Evolutionary conservation across 2,329 filamentous ascomycete species (phyloP).

Genomic region (Neofusicoccum sp.): DNA sequence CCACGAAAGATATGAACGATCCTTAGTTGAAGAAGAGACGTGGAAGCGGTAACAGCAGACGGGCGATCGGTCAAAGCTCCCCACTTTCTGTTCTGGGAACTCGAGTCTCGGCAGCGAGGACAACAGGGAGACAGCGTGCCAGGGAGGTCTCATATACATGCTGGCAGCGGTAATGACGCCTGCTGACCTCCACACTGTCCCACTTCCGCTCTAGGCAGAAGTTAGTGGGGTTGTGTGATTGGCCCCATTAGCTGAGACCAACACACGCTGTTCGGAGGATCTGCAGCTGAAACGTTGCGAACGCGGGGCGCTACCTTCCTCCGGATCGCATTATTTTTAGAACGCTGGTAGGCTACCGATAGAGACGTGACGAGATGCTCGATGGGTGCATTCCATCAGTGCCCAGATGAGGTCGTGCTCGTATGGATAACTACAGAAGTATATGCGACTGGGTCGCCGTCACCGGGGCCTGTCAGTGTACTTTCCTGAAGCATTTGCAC

Average conservation of each 20-base stretch:
- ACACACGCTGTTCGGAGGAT: neutral
- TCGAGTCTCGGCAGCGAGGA: neutral
- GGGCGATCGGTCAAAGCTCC: neutral
- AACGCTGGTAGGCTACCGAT: neutral
- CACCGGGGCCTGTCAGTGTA: no score
- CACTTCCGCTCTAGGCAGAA: conserved; percentile 12
- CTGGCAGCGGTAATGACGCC: neutral
- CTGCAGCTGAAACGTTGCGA: conserved; percentile 3
- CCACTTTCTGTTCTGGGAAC: conserved; percentile 8
- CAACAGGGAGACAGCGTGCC: neutral
- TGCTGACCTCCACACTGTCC: neutral
- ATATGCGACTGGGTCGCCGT: no score
- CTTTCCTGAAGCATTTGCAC: no score
- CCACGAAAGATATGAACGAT: neutral
- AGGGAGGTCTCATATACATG: neutral
- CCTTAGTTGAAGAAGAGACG: neutral
- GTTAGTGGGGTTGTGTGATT: neutral
- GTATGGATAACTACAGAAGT: no score
- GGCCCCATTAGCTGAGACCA: neutral
- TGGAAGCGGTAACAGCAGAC: neutral
- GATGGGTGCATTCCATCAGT: no score
- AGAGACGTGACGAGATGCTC: neutral
- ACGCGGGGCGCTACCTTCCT: neutral
- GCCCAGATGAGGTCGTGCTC: no score
- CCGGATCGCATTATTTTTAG: neutral